These are phyloP conservation scores for Termitomyces sp. DNA, from an alignment of 768 basidiomycete species.

Conservation along the genomic window DNA sequence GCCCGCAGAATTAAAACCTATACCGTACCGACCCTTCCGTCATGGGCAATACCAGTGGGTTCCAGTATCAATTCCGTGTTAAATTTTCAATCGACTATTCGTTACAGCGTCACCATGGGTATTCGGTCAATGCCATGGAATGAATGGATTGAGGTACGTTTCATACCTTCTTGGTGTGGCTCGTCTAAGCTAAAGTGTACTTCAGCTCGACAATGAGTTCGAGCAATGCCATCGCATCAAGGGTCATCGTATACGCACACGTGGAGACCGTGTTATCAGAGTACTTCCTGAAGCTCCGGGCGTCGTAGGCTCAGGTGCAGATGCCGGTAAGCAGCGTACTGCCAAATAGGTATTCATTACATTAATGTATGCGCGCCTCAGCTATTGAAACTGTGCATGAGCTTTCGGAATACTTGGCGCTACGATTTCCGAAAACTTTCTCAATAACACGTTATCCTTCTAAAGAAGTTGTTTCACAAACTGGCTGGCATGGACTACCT, in stretches of 20 bases:
- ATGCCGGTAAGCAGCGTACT: conserved; percentile 27
- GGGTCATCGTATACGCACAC: conserved; percentile 45
- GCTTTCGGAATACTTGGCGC: conserved; percentile 58
- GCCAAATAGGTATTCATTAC: neutral
- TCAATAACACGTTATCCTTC: conserved; percentile 37
- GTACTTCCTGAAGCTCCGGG: conserved; percentile 44
- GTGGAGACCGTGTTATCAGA: conserved; percentile 40
- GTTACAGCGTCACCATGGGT: conserved; percentile 17
- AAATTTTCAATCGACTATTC: neutral
- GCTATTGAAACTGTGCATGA: conserved; percentile 67
- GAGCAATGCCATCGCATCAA: conserved; percentile 51
- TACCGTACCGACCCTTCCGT: conserved; percentile 62
- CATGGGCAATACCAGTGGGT: conserved; percentile 61
- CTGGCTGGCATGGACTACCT: conserved; percentile 39
- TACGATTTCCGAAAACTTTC: conserved; percentile 57
- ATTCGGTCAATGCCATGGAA: conserved; percentile 51
- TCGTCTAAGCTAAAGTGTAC: neutral
- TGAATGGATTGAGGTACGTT: conserved; percentile 65
- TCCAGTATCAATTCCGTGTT: neutral
- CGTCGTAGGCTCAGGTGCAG: conserved; percentile 28
- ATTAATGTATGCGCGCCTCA: conserved; percentile 16
- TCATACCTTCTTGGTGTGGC: neutral
- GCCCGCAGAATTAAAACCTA: conserved; percentile 42
- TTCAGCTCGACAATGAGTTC: conserved; percentile 57
- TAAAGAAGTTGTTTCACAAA: conserved; percentile 14